Conservation (phyloP, 345 rosid genomes). For the Dipteronia dyeriana region DNA sequence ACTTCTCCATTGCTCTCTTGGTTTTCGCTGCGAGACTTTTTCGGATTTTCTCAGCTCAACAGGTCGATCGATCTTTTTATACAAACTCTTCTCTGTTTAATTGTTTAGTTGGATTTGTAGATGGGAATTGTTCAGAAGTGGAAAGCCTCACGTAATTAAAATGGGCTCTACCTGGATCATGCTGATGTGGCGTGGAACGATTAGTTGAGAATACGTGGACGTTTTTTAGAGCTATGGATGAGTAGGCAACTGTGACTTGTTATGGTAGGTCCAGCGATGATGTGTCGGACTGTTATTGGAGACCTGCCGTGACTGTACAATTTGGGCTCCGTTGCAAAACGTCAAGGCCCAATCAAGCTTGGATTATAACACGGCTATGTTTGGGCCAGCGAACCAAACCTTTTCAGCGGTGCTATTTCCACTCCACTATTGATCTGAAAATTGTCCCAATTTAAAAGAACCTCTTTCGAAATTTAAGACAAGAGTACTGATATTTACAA, state of each 20-base stretch:
- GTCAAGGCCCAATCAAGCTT: neutral
- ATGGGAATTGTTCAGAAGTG: conserved; percentile 1
- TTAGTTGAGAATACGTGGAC: neutral
- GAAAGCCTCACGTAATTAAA: neutral
- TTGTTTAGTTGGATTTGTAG: neutral
- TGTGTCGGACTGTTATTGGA: conserved; percentile 26
- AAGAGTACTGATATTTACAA: too few relatives aligned
- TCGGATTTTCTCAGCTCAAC: neutral
- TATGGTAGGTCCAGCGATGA: neutral
- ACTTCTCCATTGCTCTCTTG: conserved; percentile 43
- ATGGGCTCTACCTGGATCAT: neutral
- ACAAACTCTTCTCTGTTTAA: neutral
- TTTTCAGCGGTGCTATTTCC: neutral
- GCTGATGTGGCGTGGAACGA: conserved; percentile 17
- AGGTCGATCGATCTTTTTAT: neutral
- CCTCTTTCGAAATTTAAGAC: too few relatives aligned
- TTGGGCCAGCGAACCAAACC: neutral
- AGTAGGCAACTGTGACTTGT: neutral
- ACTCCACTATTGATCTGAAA: neutral
- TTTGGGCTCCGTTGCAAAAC: neutral
- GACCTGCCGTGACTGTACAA: neutral
- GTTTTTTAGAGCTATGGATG: too few relatives aligned
- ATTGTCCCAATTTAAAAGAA: too few relatives aligned
- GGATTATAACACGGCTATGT: neutral
- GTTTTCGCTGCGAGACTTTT: neutral